These are phyloP conservation scores for Paramarasmius palmivorus DNA, from an alignment of 1,284 basidiomycete genomes.

Conservation along the genomic window DNA sequence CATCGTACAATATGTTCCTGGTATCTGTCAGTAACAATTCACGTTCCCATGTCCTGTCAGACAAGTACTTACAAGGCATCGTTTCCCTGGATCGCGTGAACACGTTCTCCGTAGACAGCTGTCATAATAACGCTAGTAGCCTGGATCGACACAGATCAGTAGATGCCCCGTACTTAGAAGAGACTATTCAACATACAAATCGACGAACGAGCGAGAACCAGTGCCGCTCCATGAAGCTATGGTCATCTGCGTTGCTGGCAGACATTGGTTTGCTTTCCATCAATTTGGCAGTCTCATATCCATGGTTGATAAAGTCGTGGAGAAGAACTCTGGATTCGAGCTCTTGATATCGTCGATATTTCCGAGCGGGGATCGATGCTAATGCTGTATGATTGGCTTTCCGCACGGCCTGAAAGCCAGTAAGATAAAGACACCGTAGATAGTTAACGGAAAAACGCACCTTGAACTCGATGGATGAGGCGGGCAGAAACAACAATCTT, in stretches of 20 bases:
- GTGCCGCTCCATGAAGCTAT: background rate
- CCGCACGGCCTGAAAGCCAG: background rate
- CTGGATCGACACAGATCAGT: background rate
- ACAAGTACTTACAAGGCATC: background rate
- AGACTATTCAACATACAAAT: background rate
- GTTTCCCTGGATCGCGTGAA: background rate
- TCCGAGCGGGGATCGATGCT: background rate
- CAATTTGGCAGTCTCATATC: background rate
- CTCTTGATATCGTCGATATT: background rate
- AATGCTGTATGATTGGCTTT: conserved; percentile 1
- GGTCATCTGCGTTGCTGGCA: background rate
- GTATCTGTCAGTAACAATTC: background rate
- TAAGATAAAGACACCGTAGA: background rate
- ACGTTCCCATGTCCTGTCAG: background rate
- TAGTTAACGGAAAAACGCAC: background rate
- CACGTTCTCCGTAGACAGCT: background rate
- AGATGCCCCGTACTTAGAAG: too few species aligned
- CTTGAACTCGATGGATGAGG: background rate
- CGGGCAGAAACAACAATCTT: background rate
- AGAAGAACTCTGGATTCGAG: background rate
- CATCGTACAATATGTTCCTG: background rate
- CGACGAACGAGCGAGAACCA: background rate
- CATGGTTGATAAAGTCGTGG: background rate
- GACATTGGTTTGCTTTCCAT: background rate
- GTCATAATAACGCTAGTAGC: background rate